Conservation (phyloP, 768 basidiomycete species). For the Amanita subjunquillea region DNA sequence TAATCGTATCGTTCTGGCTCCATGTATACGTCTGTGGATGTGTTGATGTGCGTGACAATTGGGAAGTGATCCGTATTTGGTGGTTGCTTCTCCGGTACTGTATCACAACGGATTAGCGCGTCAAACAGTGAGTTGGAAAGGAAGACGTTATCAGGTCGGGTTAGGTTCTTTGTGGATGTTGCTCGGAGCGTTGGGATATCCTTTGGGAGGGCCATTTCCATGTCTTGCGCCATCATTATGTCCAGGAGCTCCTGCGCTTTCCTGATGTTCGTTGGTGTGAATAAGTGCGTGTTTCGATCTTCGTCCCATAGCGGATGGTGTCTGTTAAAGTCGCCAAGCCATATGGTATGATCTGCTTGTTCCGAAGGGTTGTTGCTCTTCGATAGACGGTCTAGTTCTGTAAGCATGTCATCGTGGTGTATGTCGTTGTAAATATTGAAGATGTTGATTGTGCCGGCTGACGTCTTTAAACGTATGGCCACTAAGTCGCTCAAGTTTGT, state of each 20-base stretch:
- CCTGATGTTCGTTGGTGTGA: constrained; percentile 5
- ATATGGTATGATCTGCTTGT: constrained; percentile 11
- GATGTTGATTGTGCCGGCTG: neutral
- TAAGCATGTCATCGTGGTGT: neutral
- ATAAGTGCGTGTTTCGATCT: constrained; percentile 11
- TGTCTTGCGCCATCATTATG: neutral
- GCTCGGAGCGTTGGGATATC: neutral
- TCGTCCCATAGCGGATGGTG: constrained; percentile 30
- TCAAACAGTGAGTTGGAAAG: neutral
- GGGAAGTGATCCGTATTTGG: neutral
- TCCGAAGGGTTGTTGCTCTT: neutral
- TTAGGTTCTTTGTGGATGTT: neutral
- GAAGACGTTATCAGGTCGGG: neutral
- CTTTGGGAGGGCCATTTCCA: neutral
- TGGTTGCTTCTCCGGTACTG: neutral
- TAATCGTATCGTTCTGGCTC: neutral
- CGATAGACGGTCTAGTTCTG: neutral
- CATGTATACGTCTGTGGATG: neutral
- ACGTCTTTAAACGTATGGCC: neutral
- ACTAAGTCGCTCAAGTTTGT: neutral
- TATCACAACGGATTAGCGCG: neutral
- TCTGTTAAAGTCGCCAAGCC: constrained; percentile 29
- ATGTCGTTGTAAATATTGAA: neutral
- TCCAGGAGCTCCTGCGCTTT: neutral
- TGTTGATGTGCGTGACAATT: neutral